Evolutionary conservation across 768 basidiomycete genomes (phyloP).

Genomic region (Pleurotus djamor): DNA sequence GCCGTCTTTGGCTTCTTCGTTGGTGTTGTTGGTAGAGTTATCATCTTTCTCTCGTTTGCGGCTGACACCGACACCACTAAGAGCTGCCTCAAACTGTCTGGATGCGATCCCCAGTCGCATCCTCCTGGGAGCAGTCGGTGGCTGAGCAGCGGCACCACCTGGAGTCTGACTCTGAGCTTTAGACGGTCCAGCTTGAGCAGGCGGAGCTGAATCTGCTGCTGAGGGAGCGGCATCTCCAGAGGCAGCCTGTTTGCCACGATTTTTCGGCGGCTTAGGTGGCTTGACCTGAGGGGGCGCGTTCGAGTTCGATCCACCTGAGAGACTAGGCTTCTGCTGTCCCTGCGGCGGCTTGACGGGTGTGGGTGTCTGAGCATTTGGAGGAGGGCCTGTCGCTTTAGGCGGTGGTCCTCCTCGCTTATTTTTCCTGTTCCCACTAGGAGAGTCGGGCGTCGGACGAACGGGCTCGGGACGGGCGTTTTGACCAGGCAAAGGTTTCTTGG

Average conservation of each 20-base stretch:
- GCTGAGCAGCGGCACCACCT: slow-evolving; percentile 10
- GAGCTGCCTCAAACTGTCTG: slow-evolving; percentile 71
- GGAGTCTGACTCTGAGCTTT: slow-evolving; percentile 9
- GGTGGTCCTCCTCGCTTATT: slow-evolving; percentile 11
- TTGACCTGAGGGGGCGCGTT: slow-evolving; percentile 12
- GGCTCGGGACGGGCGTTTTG: slow-evolving; percentile 19
- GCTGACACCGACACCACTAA: slow-evolving; percentile 62
- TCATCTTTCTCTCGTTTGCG: slow-evolving; percentile 18
- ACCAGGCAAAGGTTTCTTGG: slow-evolving; percentile 15
- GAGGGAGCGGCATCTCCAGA: neutral
- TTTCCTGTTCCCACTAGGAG: neutral
- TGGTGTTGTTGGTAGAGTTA: neutral
- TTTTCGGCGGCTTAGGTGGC: slow-evolving; percentile 16
- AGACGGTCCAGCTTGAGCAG: slow-evolving; percentile 5
- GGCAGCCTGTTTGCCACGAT: slow-evolving; percentile 13
- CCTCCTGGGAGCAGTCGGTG: slow-evolving; percentile 28
- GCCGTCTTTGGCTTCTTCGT: slow-evolving; percentile 17
- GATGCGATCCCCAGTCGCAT: slow-evolving; percentile 58
- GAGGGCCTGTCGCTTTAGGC: slow-evolving; percentile 20
- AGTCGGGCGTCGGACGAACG: slow-evolving; percentile 14
- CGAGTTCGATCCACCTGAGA: slow-evolving; percentile 6
- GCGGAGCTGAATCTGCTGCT: too few relatives aligned
- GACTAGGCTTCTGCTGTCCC: slow-evolving; percentile 13
- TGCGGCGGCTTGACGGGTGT: slow-evolving; percentile 23
- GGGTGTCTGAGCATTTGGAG: neutral